phyloP scores from a whole-genome alignment of 257 asterid genomes.

The Ehretia macrophylla region DNA sequence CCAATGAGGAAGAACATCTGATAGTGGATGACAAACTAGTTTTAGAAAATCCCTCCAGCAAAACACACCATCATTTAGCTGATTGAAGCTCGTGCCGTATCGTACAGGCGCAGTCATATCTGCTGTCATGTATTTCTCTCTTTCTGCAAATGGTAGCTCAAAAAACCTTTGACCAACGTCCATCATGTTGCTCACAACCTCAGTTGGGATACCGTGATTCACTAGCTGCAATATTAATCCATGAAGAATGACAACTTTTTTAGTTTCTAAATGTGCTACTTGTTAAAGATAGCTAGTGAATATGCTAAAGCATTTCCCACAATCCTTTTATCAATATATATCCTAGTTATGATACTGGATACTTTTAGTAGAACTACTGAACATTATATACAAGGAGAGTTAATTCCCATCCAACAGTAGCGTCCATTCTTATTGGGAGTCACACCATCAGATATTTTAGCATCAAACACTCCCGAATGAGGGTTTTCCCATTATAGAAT shows the following conservation, averaged over 20 bases:
- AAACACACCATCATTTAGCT: constrained; percentile 67
- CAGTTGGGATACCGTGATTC: constrained; percentile 61
- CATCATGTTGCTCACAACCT: constrained; percentile 47
- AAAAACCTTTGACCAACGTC: constrained; percentile 50
- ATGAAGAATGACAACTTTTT: background rate
- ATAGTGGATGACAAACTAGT: constrained; percentile 55
- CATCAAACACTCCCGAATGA: too few relatives aligned
- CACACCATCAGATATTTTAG: too few relatives aligned
- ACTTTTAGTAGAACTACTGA: too few relatives aligned
- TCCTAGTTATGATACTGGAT: too few relatives aligned
- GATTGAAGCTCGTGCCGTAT: constrained; percentile 92
- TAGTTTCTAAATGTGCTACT: background rate
- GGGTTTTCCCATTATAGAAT: too few relatives aligned
- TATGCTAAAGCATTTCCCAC: too few relatives aligned
- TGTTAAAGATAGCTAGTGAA: too few relatives aligned
- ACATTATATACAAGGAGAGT: too few relatives aligned
- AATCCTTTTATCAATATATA: too few relatives aligned
- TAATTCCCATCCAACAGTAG: too few relatives aligned
- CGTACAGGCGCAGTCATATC: constrained; percentile 60
- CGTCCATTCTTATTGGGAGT: too few relatives aligned
- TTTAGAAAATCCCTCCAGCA: constrained; percentile 94
- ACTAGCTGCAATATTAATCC: constrained; percentile 48
- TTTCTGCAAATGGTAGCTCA: constrained; percentile 58
- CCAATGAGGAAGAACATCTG: constrained; percentile 64
- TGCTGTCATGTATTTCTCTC: constrained; percentile 77